Base-by-base conservation (phyloP, 2,329 filamentous ascomycete species). In the Calonectria crousiana region DNA sequence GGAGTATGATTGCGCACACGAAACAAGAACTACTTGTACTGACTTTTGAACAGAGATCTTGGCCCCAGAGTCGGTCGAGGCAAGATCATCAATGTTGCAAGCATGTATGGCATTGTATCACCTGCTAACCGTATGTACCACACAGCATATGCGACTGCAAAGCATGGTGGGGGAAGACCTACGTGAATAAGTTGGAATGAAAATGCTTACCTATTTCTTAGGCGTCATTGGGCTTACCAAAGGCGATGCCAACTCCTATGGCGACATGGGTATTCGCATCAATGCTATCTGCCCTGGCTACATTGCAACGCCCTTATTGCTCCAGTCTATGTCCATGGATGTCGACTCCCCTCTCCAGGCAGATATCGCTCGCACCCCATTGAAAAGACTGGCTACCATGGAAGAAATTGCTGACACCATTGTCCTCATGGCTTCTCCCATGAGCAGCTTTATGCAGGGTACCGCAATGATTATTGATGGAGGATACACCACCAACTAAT, bases 201-300 rank as follows among this genome's bases (percentile, higher is more conserved):
- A 6, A 20, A 2, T 13, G 32, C 20, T 65, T 9, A 66, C 47
- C 34, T 23, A 4, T 4, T 47, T 5, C 58, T 9, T 32, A 82
- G 83, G 79, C 36, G 86, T 90, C 6, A 77, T 90, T 65, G 89
- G 89, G 0, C 82, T 92, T 58, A 91, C 89, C 11, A 88, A 85
- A 78, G 86, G 86, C 2, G 90, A 92, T 75, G 90, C 88, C 2
- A 86, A 87, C 64, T 84, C 85, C 1, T 92, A 92, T 82, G 88
- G 87, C 0, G 78, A 84, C 5, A 78, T 85, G 64, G 87, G 86
- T 4, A 90, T 92, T 71, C 87, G 90, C 64, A 89, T 92, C 81
- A 92, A 92, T 78, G 90, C 89, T 3, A 88, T 92, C n/a, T 91
- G 90, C 70, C 90, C 90, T 0, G 89, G 86, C 13, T 89, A 87